Evolutionary conservation across 495 filamentous ascomycete genomes (phyloP), one percentile per base, ranked within the genome.

Genomic region (Astrothelium macrocarpum): DNA sequence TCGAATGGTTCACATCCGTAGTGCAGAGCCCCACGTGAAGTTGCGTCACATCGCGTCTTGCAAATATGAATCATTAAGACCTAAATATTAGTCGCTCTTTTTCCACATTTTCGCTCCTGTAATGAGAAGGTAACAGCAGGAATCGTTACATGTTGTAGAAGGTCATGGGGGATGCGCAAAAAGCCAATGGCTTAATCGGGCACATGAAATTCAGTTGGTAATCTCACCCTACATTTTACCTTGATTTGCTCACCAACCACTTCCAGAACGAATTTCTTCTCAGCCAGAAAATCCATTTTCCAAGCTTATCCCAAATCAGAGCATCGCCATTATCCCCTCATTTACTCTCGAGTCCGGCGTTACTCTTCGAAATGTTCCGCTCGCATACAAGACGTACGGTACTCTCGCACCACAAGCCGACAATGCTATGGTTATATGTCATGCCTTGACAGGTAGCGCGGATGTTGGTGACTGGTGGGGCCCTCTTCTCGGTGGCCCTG

Each of bases 381-480:
- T 98, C 61, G 94, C 94, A 29, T 98, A 95, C 79, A 97, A 90
- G 65, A 90, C 88, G 0, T 82, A 87, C 56, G 94, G 94, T 65
- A 79, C 80, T 59, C 81, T 98, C 26, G 87, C 89, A 0, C 80
- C 88, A 26, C 77, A 84, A 32, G 78, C 82, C 46, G 89, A 96
- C 78, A 98, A 98, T 84, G 90, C 82, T 62, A 86, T 98, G 85
- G 87, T 98, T 60, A 95, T 98, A 68, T 98, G 94, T 75, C 94
- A 98, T 78, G 94, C 94, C 45, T 77, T 98, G 67, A 96, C 94
- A 39, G 94, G 94, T 59, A 96, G 92, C 68, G 91, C 94, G 62
- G 94, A 98, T 78, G 94, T 97, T 31, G 83, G 85, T 64, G 94
- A 98, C 77, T 98, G 94, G 94, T 98, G 94, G 94, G 94, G 94